Evolutionary conservation across 108 stramenopile species (phyloP).

Genomic region (Schizochytrium sp.): DNA sequence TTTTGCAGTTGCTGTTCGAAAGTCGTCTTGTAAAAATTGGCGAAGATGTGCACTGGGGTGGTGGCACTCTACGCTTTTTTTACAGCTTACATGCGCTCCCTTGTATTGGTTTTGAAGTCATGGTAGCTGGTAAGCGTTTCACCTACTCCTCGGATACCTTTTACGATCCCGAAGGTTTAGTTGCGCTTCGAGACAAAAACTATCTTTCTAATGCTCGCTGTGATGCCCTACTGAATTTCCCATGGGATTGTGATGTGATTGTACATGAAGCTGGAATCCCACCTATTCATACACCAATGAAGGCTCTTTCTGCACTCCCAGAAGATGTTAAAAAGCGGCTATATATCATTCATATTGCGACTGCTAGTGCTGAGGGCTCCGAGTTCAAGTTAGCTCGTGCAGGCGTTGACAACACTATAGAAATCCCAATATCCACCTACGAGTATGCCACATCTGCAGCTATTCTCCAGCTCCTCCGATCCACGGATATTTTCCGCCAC

Average conservation of each 20-base stretch:
- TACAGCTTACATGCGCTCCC: slow-evolving; percentile 92
- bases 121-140: slow-evolving; percentile 88
- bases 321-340: slow-evolving; percentile 82
- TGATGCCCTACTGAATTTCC: slow-evolving; percentile 84
- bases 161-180: slow-evolving; percentile 84
- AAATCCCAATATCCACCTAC: slow-evolving; percentile 11
- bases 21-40: slow-evolving; percentile 89
- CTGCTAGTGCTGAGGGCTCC: slow-evolving; percentile 42
- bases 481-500: slow-evolving; percentile 48
- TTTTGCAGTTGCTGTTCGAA: slow-evolving; percentile 85
- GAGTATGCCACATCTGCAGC: slow-evolving; percentile 54
- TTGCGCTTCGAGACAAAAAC: slow-evolving; percentile 81
- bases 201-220: slow-evolving; percentile 82
- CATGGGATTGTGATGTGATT: slow-evolving; percentile 87
- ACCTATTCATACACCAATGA: slow-evolving; percentile 91
- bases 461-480: slow-evolving; percentile 43
- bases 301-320: slow-evolving; percentile 82
- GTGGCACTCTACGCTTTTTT: slow-evolving; percentile 88
- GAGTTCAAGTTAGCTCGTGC: slow-evolving; percentile 62
- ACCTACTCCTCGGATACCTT: slow-evolving; percentile 93
- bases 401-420: slow-evolving; percentile 65
- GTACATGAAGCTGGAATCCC: slow-evolving; percentile 92
- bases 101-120: slow-evolving; percentile 89
- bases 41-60: slow-evolving; percentile 85
- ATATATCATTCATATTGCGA: slow-evolving; percentile 88